Base-by-base conservation (phyloP, 2,329 filamentous ascomycete genomes). In the Zasmidium cellare region DNA sequence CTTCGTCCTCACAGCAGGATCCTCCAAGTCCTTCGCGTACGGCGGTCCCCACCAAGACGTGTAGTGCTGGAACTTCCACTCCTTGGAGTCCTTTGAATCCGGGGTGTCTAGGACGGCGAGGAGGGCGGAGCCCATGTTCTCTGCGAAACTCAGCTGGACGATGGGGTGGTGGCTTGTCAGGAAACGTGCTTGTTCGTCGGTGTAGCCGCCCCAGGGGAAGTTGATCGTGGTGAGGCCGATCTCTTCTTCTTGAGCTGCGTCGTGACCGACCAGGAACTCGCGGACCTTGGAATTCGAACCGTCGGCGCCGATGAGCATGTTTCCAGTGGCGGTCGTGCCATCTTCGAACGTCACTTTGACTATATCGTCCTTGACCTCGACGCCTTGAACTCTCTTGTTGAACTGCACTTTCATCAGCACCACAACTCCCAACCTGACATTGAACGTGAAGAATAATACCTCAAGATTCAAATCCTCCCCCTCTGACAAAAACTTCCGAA, bases 211-310 rank as follows among this genome's bases (percentile, higher is more conserved):
- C 46, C 14, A 38, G 5, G 60, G 60, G 18, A 63, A 53, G 25
- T 52, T 58, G 35, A 58, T 55, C 60, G 60, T 58, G 14, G 51
- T 56, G 12, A 54, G 55, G 46, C 23, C 57, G 20, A 53, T 48
- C 9, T 47, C 44, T 46, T 56, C 47, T 19, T 41, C 57, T 56
- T n/a, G 60, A 9, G 55, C 57, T 38, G 51, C 45, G 19, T 60
- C 52, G 16, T 55, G 58, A 12, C 55, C 55, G 16, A 60, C 25
- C 12, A 63, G 57, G 11, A 49, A 60, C n/a, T 63, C 55, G 9
- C 60, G 53, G 12, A 58, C 49, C 35, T 71, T 67, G 28, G 68
- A 72, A 62, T 67, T 69, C 2, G 76, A 72, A 19, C 71, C 69
- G 51, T 63, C 60, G 12, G 18, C 65, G 46, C 71, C 69, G 54